Evolutionary conservation across 441 rosid genomes (phyloP), one percentile per base, ranked within the genome.

Genomic region (Erodium texanum): DNA sequence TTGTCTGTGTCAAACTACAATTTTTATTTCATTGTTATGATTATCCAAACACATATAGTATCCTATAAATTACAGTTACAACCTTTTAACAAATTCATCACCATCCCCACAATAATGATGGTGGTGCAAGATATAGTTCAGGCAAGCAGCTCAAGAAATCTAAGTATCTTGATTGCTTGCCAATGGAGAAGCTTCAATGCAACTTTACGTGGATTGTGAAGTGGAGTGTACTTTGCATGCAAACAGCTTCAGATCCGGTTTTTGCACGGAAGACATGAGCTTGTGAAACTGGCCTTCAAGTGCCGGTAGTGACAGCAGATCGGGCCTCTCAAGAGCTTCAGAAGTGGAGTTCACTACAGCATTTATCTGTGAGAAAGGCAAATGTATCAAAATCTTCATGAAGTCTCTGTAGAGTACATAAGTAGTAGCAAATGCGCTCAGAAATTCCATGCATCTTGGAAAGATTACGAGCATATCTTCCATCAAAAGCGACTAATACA

Each of bases 211-310:
- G 3, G 70, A 50, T 34, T 64, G 32, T 2, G 68, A 68, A 29
- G 59, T 15, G 16, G 66, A 43, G 48, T 67, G 63, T 61, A n/a
- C 67, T 36, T 74, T 62, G n/a, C 59, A 34, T 14, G 68, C 16
- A 64, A 68, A 73, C 48, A 36, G 14, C 45, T 27, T 70, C 62
- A 70, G 19, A 56, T 69, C 75, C 15, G 74, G 59, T 43, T 56
- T 72, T 52, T 34, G 50, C 0, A 74, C 27, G 16, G 68, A 18
- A 45, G 75, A 69, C 34, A 20, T 67, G 27, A 70, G 52, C 24
- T 77, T 70, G 24, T 66, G 36, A 64, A 80, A 70, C 73, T 68
- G 73, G 36, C 62, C 65, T 29, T 62, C 75, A 73, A 75, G 16
- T 27, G 20, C 64, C 56, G 62, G 74, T 62, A 73, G 75, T 32